Percentiles rank a stretch among this genome's conserved stretches.
Conservation (phyloP, 1,284 basidiomycete species). For the Moesziomyces aphidis region DNA sequence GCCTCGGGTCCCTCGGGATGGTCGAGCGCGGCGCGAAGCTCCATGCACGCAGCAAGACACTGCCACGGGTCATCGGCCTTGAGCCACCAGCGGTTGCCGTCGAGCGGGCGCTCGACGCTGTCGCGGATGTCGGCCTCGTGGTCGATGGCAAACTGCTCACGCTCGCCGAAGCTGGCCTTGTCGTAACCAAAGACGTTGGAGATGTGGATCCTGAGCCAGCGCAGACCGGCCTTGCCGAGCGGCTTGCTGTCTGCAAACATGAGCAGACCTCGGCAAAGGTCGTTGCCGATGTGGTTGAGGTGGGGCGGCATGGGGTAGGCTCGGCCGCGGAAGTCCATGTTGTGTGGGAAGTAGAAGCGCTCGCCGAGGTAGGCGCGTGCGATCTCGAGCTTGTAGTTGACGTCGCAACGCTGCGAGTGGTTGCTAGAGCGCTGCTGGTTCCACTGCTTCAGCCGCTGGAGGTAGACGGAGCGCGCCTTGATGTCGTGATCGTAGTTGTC, state of each 20-base stretch:
- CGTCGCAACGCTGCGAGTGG: constrained; percentile 89
- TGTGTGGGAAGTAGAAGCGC: constrained; percentile 93
- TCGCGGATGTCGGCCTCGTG: constrained; percentile 84
- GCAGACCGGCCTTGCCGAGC: constrained; percentile 81
- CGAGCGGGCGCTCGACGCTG: constrained; percentile 76
- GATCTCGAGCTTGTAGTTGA: constrained; percentile 98
- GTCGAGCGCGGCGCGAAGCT: constrained; percentile 78
- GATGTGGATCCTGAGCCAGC: constrained; percentile 91
- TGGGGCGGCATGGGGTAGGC: constrained; percentile 97
- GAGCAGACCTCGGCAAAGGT: constrained; percentile 89
- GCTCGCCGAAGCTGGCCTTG: constrained; percentile 93
- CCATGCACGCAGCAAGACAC: constrained; percentile 90
- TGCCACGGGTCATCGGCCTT: constrained; percentile 97
- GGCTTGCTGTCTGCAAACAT: constrained; percentile 84
- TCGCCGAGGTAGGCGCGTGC: constrained; percentile 89
- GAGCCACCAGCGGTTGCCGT: constrained; percentile 74
- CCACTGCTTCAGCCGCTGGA: constrained; percentile 75
- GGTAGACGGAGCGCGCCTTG: constrained; percentile 75
- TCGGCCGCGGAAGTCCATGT: constrained; percentile 96
- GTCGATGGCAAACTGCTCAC: constrained; percentile 81
- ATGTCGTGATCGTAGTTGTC: constrained; percentile 77
- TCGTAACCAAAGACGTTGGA: constrained; percentile 94
- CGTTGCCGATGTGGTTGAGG: constrained; percentile 95
- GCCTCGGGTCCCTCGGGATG: constrained; percentile 77
- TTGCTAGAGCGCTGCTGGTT: constrained; percentile 54